A percentile compares a stretch with the other conserved stretches of the same genome.
Evolutionary conservation across 495 filamentous ascomycete species (phyloP).

Genomic region (Staphylotrichum longicolle): DNA sequence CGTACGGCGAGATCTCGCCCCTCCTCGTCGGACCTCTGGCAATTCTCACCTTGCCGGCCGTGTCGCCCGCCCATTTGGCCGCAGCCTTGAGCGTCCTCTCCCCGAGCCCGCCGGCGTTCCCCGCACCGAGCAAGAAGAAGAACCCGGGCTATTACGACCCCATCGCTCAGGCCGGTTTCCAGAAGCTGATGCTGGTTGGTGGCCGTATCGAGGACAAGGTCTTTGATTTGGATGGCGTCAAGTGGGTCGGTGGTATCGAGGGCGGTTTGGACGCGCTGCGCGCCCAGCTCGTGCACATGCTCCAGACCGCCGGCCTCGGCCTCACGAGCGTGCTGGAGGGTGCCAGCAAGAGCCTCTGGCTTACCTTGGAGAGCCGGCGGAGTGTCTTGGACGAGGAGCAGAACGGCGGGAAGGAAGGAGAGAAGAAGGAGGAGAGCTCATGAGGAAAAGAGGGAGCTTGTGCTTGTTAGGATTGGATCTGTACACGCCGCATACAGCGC

Average conservation of each 20-base stretch:
- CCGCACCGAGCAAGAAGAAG: constrained; percentile 68
- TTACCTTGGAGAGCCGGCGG: constrained; percentile 77
- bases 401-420: constrained; percentile 41
- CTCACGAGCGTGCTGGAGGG: constrained; percentile 73
- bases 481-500: constrained; percentile 11
- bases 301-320: constrained; percentile 72
- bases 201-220: constrained; percentile 77
- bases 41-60: constrained; percentile 72
- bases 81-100: constrained; percentile 71
- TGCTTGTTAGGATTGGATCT: constrained; percentile 1
- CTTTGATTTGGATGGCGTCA: constrained; percentile 75
- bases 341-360: constrained; percentile 72
- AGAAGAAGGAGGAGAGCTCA: constrained; percentile 35
- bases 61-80: constrained; percentile 79
- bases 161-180: constrained; percentile 70
- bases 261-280: constrained; percentile 79
- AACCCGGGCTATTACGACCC: constrained; percentile 79
- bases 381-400: constrained; percentile 73
- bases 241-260: constrained; percentile 82
- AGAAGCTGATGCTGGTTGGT: constrained; percentile 83
- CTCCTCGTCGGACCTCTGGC: constrained; percentile 79
- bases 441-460: neutral
- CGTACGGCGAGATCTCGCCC: constrained; percentile 61
- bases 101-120: constrained; percentile 67
- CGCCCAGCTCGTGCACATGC: constrained; percentile 71